Conservation (phyloP, 192 early-diverging fungal species). For the Coemansia sp. region DNA sequence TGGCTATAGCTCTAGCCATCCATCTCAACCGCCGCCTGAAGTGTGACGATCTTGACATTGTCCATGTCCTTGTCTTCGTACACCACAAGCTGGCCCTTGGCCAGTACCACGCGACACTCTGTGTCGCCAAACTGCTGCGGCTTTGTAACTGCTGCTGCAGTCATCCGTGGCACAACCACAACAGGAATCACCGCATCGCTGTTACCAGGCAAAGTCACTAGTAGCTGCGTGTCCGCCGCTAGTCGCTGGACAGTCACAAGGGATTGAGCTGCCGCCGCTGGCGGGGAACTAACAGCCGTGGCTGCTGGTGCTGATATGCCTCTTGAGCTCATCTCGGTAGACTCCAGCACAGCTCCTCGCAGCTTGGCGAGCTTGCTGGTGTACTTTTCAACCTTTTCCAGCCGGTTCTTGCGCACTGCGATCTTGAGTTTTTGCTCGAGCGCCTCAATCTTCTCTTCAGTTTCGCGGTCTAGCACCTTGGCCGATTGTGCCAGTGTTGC, state of each 20-base stretch:
- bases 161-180: constrained; percentile 12
- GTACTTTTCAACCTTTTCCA: constrained; percentile 86
- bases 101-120: background rate
- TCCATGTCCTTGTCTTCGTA: constrained; percentile 52
- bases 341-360: constrained; percentile 5
- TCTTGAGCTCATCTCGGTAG: background rate
- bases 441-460: constrained; percentile 93
- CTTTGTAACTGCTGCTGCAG: background rate
- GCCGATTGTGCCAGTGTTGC: background rate
- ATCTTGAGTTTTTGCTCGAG: constrained; percentile 98
- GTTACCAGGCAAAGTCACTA: constrained; percentile 24
- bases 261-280: background rate
- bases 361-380: constrained; percentile 71
- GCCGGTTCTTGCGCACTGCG: constrained; percentile 79
- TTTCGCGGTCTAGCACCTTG: constrained; percentile 44
- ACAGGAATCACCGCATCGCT: constrained; percentile 39
- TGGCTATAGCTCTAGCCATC: no score
- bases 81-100: constrained; percentile 27
- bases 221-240: constrained; percentile 27
- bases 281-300: background rate
- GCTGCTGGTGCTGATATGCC: background rate
- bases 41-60: constrained; percentile 44
- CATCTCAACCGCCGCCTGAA: constrained; percentile 12
- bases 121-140: background rate
- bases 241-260: constrained; percentile 16